Evolutionary conservation across 2,329 filamentous ascomycete genomes (phyloP).

Genomic region (Paramyrothecium sp.): DNA sequence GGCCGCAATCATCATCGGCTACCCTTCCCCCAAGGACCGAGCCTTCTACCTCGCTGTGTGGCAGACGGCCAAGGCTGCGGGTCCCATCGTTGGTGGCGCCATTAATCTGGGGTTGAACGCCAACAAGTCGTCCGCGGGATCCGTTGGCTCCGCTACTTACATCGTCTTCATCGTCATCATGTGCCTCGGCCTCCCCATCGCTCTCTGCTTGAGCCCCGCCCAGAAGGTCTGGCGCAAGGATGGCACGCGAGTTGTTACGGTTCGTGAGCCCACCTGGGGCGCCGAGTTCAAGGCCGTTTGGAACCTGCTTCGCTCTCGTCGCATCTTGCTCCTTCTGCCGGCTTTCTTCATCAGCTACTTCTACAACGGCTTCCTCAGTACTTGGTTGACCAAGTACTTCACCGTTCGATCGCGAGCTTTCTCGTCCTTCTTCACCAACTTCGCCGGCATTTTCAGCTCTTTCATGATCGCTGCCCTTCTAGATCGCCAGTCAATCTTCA

Average conservation of each 20-base stretch:
- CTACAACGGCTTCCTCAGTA: constrained; percentile 6
- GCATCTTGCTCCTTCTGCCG: constrained; percentile 10
- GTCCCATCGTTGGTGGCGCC: background rate
- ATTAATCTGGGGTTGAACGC: constrained; percentile 4
- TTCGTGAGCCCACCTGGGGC: constrained; percentile 7
- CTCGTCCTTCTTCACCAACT: constrained; percentile 8
- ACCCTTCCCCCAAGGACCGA: constrained; percentile 15
- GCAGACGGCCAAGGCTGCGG: background rate
- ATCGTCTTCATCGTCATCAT: constrained; percentile 5
- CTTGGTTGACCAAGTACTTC: constrained; percentile 8
- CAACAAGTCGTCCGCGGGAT: constrained; percentile 4
- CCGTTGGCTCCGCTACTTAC: constrained; percentile 10
- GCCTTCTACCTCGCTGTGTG: background rate
- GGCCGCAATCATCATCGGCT: constrained; percentile 61
- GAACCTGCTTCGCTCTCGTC: constrained; percentile 5
- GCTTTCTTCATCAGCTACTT: constrained; percentile 8
- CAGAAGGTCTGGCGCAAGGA: constrained; percentile 7
- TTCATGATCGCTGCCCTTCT: constrained; percentile 6
- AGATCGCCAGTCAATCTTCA: constrained; percentile 14
- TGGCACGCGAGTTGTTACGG: constrained; percentile 1
- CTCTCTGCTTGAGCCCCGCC: background rate
- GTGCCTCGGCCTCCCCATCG: background rate
- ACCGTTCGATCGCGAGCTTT: constrained; percentile 8
- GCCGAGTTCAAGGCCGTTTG: constrained; percentile 13
- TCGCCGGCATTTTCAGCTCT: constrained; percentile 8